Evolutionary conservation across 495 filamentous ascomycete genomes (phyloP).

Genomic region (Penicillium psychrofluorescens): DNA sequence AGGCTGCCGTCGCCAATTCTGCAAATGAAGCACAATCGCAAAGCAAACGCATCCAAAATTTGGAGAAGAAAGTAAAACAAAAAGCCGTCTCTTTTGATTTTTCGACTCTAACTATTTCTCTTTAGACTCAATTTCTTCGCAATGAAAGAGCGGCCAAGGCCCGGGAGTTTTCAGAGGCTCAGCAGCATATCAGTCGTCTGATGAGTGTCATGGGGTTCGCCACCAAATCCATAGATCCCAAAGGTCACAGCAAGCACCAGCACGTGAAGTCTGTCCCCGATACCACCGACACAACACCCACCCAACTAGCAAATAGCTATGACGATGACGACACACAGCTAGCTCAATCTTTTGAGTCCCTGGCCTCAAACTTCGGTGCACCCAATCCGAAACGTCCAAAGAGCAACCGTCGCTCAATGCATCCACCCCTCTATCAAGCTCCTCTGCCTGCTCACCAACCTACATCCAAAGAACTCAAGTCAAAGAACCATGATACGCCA

Average conservation of each 20-base stretch:
- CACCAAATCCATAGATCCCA: constrained; percentile 12
- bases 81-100: neutral
- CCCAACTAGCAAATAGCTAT: constrained; percentile 10
- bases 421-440: neutral
- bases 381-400: constrained; percentile 27
- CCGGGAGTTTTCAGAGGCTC: constrained; percentile 42
- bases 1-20: constrained; percentile 13
- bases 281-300: neutral
- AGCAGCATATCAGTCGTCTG: constrained; percentile 40
- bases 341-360: constrained; percentile 15
- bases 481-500: neutral
- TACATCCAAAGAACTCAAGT: neutral
- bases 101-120: neutral
- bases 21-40: constrained; percentile 27
- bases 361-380: constrained; percentile 7
- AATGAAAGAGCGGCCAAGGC: constrained; percentile 35
- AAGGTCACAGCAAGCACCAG: constrained; percentile 13
- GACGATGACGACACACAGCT: constrained; percentile 15
- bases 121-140: constrained; percentile 31
- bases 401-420: constrained; percentile 6
- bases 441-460: neutral
- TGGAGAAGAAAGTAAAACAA: constrained; percentile 35
- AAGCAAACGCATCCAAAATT: constrained; percentile 24
- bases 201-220: constrained; percentile 43
- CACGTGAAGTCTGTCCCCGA: constrained; percentile 11